Evolutionary conservation across 805 yeast genomes (phyloP).

Genomic region (Pichia ethanolica): DNA sequence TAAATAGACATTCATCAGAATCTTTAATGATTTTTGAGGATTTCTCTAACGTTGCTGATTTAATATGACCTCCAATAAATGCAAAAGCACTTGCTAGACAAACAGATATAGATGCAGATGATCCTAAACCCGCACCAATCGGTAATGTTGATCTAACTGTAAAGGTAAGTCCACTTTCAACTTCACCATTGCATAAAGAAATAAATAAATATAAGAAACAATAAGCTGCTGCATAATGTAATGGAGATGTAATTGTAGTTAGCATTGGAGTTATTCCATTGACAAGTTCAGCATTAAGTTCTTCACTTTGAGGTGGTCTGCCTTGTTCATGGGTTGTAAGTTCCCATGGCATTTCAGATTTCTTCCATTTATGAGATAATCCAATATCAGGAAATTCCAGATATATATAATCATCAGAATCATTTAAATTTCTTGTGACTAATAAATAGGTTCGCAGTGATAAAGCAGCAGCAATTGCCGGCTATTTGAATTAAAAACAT

Average conservation of each 20-base stretch:
- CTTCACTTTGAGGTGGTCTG: conserved; percentile 37
- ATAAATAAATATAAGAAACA: conserved; percentile 76
- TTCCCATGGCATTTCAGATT: conserved; percentile 55
- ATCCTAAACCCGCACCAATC: conserved; percentile 94
- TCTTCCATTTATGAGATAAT: conserved; percentile 58
- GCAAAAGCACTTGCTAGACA: conserved; percentile 72
- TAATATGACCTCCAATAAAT: conserved; percentile 49
- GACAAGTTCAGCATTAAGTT: conserved; percentile 52
- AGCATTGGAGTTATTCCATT: conserved; percentile 40
- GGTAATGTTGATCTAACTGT: conserved; percentile 79
- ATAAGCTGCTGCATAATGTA: conserved; percentile 71
- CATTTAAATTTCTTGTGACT: conserved; percentile 39
- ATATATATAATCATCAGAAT: conserved; percentile 37
- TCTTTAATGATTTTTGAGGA: conserved; percentile 31
- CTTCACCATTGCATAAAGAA: conserved; percentile 41
- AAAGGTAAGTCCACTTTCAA: conserved; percentile 47
- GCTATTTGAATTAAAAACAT: conserved; percentile 29
- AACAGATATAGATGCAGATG: conserved; percentile 86
- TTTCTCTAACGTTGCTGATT: conserved; percentile 28
- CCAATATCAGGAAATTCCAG: conserved; percentile 82
- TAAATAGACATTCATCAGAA: conserved; percentile 43
- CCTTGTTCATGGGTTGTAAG: conserved; percentile 21
- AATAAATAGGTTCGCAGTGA: conserved; percentile 76
- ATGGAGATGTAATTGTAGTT: conserved; percentile 38
- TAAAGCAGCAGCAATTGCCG: conserved; percentile 94